phyloP scores from a whole-genome alignment of 1,284 basidiomycete species.

The Spongiforma sp. region DNA sequence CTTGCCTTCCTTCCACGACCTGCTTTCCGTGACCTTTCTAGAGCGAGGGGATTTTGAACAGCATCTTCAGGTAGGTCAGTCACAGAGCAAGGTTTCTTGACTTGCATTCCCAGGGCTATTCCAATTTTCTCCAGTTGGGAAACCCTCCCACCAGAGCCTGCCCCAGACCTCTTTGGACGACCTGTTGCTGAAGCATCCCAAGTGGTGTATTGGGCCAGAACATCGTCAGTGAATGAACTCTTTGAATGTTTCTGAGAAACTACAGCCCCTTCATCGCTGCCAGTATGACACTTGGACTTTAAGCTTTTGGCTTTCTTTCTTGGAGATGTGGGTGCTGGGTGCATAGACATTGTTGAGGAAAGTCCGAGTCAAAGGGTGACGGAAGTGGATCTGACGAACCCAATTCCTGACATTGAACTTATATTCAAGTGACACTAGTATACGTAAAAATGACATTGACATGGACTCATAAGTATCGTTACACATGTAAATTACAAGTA shows the following conservation, averaged over 20 bases:
- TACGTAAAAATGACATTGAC: background rate
- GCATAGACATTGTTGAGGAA: background rate
- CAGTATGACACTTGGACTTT: background rate
- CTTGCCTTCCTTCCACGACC: background rate
- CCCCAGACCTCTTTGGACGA: background rate
- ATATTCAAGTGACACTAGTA: background rate
- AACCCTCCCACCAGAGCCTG: background rate
- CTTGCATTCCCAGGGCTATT: background rate
- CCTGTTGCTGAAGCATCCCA: background rate
- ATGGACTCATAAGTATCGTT: background rate
- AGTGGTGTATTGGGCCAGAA: background rate
- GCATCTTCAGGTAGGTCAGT: background rate
- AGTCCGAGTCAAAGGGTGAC: background rate
- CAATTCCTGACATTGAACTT: background rate
- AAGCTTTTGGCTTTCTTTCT: background rate
- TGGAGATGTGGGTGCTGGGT: background rate
- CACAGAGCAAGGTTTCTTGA: background rate
- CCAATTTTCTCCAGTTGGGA: background rate
- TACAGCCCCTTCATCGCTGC: background rate
- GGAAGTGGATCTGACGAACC: background rate
- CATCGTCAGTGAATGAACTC: background rate
- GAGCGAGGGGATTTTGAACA: background rate
- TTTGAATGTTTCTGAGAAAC: background rate
- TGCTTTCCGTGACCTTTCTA: background rate
- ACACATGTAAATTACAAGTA: background rate